phyloP scores from a whole-genome alignment of 1,284 basidiomycete genomes.

The Leccinum variabile region DNA sequence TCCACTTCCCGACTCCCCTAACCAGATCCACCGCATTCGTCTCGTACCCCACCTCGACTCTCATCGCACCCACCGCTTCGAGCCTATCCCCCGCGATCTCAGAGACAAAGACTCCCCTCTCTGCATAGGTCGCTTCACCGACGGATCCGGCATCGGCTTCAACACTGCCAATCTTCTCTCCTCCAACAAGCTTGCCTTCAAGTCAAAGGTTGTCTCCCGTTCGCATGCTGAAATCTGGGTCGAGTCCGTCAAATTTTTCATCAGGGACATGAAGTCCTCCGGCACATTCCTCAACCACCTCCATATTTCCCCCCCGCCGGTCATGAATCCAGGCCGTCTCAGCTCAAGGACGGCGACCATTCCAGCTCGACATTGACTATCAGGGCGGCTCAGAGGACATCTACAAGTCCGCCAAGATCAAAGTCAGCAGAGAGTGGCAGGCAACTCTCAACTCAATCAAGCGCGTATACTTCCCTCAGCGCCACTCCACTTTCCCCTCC shows the following conservation, averaged over 20 bases:
- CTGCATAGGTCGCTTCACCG: slow-evolving; percentile 91
- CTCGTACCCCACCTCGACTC: slow-evolving; percentile 94
- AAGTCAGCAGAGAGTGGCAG: slow-evolving; percentile 89
- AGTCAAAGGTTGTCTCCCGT: slow-evolving; percentile 93
- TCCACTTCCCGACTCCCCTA: slow-evolving; percentile 18
- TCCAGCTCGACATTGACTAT: slow-evolving; percentile 95
- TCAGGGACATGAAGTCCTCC: slow-evolving; percentile 88
- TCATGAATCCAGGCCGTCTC: slow-evolving; percentile 75
- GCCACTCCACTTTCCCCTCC: background rate
- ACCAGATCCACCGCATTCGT: slow-evolving; percentile 59
- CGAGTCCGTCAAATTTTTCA: slow-evolving; percentile 69
- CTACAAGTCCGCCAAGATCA: slow-evolving; percentile 97
- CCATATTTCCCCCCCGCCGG: slow-evolving; percentile 80
- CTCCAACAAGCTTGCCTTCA: slow-evolving; percentile 89
- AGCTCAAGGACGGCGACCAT: slow-evolving; percentile 92
- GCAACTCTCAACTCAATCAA: slow-evolving; percentile 91
- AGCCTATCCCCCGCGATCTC: slow-evolving; percentile 87
- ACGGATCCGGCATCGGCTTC: slow-evolving; percentile 69
- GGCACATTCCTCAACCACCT: slow-evolving; percentile 98
- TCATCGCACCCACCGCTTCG: slow-evolving; percentile 89
- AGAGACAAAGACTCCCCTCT: slow-evolving; percentile 66
- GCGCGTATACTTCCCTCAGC: slow-evolving; percentile 50
- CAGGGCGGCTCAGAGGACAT: slow-evolving; percentile 98
- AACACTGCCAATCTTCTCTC: slow-evolving; percentile 69
- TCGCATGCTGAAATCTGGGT: slow-evolving; percentile 96